phyloP scores from a whole-genome alignment of 2,329 filamentous ascomycete genomes.

The Aspergillus bombycis region DNA sequence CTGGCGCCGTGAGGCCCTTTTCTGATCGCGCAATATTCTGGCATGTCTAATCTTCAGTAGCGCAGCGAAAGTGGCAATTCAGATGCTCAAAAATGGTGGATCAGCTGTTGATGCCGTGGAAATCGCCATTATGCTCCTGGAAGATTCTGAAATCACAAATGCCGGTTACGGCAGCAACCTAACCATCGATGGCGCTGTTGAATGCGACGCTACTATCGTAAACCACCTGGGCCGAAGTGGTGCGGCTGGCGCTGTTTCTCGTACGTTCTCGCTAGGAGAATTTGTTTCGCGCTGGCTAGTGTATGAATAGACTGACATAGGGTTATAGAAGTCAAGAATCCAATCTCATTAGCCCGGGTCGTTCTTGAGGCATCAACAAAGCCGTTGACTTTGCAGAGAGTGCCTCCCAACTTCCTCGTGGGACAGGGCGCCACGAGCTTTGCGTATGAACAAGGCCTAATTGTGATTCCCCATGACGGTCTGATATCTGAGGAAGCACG shows the following conservation, averaged over 20 bases:
- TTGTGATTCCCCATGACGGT: constrained; percentile 71
- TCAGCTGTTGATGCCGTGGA: constrained; percentile 87
- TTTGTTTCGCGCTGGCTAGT: not conserved
- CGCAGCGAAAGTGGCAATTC: constrained; percentile 83
- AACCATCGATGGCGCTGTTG: constrained; percentile 84
- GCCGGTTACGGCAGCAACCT: constrained; percentile 95
- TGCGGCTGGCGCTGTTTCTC: constrained; percentile 85
- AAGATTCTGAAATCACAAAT: constrained; percentile 95
- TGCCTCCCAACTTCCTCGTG: constrained; percentile 90
- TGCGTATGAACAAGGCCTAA: constrained; percentile 76
- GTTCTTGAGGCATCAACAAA: constrained; percentile 77
- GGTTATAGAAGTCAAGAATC: constrained; percentile 71
- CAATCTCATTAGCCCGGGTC: constrained; percentile 81
- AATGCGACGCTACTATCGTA: constrained; percentile 92
- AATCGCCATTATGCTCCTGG: constrained; percentile 81
- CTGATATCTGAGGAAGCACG: constrained; percentile 79
- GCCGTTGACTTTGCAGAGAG: constrained; percentile 79
- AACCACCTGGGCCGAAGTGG: constrained; percentile 90
- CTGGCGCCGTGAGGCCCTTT: not conserved
- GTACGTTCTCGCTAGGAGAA: constrained; percentile 56
- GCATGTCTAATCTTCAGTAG: constrained; percentile 49
- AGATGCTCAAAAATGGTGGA: constrained; percentile 74
- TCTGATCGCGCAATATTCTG: not conserved
- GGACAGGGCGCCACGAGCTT: constrained; percentile 86
- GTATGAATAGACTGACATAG: constrained; percentile 1